Conservation (phyloP, 345 rosid species). For the Aethionema arabicum region DNA sequence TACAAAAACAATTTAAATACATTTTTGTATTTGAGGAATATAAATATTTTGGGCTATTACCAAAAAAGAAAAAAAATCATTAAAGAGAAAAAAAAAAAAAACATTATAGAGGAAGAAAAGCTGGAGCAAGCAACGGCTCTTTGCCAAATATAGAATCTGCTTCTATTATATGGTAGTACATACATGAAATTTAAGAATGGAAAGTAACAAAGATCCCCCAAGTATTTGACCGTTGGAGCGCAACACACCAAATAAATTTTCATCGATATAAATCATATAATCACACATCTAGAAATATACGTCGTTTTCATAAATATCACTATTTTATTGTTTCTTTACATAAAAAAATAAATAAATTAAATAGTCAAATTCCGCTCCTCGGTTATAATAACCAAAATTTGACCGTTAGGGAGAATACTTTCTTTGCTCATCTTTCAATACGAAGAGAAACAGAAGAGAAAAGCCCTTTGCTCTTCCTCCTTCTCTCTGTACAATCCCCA, state of each 20-base stretch:
- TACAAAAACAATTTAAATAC: too few species aligned
- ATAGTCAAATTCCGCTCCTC: slow-evolving; percentile 14
- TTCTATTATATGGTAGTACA: too few species aligned
- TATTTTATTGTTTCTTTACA: neutral
- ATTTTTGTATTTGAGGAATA: too few species aligned
- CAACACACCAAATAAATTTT: neutral
- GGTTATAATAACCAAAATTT: slow-evolving; percentile 10
- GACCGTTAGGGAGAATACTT: slow-evolving; percentile 39
- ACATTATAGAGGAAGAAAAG: too few species aligned
- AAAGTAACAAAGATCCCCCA: neutral
- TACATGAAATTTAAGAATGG: too few species aligned
- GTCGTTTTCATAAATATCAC: slow-evolving; percentile 6
- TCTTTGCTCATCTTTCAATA: neutral
- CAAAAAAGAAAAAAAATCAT: too few species aligned
- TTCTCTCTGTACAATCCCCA: neutral
- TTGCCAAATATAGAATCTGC: too few species aligned
- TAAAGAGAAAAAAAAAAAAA: too few species aligned
- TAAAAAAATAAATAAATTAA: too few species aligned
- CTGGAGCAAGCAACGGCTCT: too few species aligned
- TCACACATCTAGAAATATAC: too few species aligned
- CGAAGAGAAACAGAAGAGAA: neutral
- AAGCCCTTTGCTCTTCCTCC: neutral
- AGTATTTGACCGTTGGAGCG: slow-evolving; percentile 28
- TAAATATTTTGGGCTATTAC: too few species aligned
- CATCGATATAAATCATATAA: neutral